Percentiles rank a stretch among this genome's conserved stretches.
These are phyloP conservation scores for Suillus ampliporus DNA, from an alignment of 768 basidiomycete species.

Conservation along the genomic window DNA sequence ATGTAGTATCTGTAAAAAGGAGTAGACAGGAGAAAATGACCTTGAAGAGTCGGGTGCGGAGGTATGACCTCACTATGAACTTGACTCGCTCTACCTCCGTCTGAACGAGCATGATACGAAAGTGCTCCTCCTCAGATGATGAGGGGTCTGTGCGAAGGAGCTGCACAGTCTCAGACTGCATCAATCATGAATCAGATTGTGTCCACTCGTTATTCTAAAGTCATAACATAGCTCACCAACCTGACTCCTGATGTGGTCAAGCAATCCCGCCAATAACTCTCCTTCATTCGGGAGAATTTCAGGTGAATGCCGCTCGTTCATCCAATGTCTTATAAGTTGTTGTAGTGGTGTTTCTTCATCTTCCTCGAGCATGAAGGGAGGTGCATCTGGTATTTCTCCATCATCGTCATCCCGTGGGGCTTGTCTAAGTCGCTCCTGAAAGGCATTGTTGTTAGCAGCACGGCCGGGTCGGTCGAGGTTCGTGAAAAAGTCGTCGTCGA, in stretches of 20 bases:
- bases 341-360: slow-evolving; percentile 65
- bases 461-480: slow-evolving; percentile 24
- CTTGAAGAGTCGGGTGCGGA: slow-evolving; percentile 87
- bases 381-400: slow-evolving; percentile 34
- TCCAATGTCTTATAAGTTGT: slow-evolving; percentile 80
- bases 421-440: slow-evolving; percentile 45
- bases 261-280: slow-evolving; percentile 61
- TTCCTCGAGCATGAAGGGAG: slow-evolving; percentile 37
- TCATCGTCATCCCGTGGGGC: slow-evolving; percentile 40
- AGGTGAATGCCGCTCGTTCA: slow-evolving; percentile 83
- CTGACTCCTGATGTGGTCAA: slow-evolving; percentile 85
- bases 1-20: slow-evolving; percentile 21
- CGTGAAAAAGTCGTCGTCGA: slow-evolving; percentile 36
- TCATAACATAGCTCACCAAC: slow-evolving; percentile 47
- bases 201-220: slow-evolving; percentile 1
- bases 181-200: slow-evolving; percentile 9
- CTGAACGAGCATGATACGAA: slow-evolving; percentile 90
- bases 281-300: slow-evolving; percentile 80
- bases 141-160: slow-evolving; percentile 78
- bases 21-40: slow-evolving; percentile 44
- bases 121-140: slow-evolving; percentile 92
- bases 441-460: slow-evolving; percentile 14
- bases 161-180: slow-evolving; percentile 79
- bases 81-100: slow-evolving; percentile 95
- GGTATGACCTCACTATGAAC: slow-evolving; percentile 89